Base-by-base conservation (phyloP, 768 basidiomycete species). In the Auricularia auricula-judae region DNA sequence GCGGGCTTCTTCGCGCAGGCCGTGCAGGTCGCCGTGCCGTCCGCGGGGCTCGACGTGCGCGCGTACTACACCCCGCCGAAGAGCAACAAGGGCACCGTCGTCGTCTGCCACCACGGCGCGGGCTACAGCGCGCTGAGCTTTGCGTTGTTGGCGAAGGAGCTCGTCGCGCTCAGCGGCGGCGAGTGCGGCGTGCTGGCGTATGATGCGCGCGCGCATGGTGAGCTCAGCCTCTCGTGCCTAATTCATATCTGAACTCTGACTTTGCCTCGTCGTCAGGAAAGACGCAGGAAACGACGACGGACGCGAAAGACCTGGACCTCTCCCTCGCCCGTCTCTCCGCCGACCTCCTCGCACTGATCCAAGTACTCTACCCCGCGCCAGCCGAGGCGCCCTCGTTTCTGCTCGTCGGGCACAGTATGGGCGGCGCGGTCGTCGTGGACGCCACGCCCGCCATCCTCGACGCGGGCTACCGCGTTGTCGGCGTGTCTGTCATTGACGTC, bases 371-470 rank as follows among this genome's bases (percentile, higher is more conserved):
- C 70, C 85, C 89, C 0, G 81, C 87, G 59, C 78, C 85, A 0
- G 71, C 75, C 5, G 70, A 73, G 3, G 81, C 89, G 4, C 94
- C 96, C 0, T 84, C 86, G 0, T 71, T 98, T 12, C 73, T 98
- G 68, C 82, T 97, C 5, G 81, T 97, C 8, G 97, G 97, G 0
- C 97, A 99, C 72, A 95, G 92, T 65, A 96, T 99, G 89, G 97
- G 97, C 14, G 96, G 95, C 33, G 87, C 94, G 0, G 94, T 97
- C 3, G 82, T 91, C 23, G 84, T 89, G 7, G 83, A 86, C 3
- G 81, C 86, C 2, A 86, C 85, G 66, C 84, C 91, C 1, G 71
- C 75, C 18, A 78, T 99, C 2, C 82, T 89, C 63, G 81, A 84
- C 54, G 77, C 76, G 29, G 84, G 85, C 60, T 96, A 91, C 68